phyloP scores from a whole-genome alignment of 345 rosid genomes.

The Pistacia vera region DNA sequence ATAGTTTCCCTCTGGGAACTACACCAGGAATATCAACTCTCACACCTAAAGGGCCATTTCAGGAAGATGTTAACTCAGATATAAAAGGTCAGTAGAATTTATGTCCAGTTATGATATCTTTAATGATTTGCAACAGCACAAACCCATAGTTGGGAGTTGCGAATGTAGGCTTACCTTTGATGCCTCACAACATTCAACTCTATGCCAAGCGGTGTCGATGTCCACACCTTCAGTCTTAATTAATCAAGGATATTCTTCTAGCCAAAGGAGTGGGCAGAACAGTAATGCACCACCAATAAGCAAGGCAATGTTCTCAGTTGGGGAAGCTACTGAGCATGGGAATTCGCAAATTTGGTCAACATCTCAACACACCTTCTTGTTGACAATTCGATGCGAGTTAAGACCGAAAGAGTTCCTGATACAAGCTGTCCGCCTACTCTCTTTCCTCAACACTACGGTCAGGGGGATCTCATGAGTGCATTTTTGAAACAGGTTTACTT shows the following conservation, averaged over 20 bases:
- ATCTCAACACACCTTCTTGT: constrained; percentile 28
- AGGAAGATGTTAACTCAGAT: constrained; percentile 57
- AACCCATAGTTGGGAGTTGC: constrained; percentile 69
- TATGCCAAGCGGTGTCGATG: constrained; percentile 37
- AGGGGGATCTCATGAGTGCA: constrained; percentile 91
- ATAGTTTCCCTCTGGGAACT: constrained; percentile 64
- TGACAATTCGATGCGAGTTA: constrained; percentile 56
- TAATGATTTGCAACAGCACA: constrained; percentile 63
- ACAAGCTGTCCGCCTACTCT: constrained; percentile 35
- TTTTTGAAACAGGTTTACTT: constrained; percentile 76
- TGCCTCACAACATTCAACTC: constrained; percentile 54
- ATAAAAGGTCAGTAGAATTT: constrained; percentile 55
- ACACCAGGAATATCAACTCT: constrained; percentile 53
- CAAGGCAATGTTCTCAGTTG: constrained; percentile 37
- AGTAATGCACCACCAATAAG: constrained; percentile 32
- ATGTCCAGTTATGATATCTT: constrained; percentile 58
- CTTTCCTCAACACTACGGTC: constrained; percentile 60
- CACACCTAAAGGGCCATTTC: constrained; percentile 48
- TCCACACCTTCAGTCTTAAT: constrained; percentile 38
- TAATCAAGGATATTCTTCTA: constrained; percentile 57
- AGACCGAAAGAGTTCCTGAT: constrained; percentile 66
- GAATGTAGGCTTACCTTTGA: constrained; percentile 56
- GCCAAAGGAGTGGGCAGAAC: constrained; percentile 50
- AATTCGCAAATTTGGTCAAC: constrained; percentile 39
- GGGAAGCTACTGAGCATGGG: constrained; percentile 31